Evolutionary conservation across 2,329 filamentous ascomycete genomes (phyloP).

Genomic region (Cladosporium sp.): DNA sequence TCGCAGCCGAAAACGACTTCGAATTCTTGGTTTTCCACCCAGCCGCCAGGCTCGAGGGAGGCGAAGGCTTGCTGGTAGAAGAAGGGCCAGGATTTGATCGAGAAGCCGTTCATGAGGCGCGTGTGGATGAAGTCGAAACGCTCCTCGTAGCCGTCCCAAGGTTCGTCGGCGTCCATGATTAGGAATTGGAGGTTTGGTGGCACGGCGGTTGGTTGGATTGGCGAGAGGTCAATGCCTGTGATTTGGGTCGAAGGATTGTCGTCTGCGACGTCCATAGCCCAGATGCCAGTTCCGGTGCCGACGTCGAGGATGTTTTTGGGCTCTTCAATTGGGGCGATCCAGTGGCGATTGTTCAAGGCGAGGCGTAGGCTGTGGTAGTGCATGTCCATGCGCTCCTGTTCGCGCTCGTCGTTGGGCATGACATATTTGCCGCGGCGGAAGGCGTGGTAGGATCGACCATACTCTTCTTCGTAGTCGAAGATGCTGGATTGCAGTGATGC

Average conservation of each 20-base stretch:
- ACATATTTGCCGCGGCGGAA: constrained; percentile 26
- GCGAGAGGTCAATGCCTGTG: constrained; percentile 30
- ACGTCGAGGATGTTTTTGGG: constrained; percentile 24
- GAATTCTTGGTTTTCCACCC: constrained; percentile 44
- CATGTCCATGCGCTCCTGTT: constrained; percentile 30
- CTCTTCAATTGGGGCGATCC: constrained; percentile 21
- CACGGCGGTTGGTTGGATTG: constrained; percentile 32
- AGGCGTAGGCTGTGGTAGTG: constrained; percentile 26
- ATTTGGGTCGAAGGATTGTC: constrained; percentile 26
- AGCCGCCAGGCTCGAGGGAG: constrained; percentile 37
- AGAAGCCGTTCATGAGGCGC: constrained; percentile 31
- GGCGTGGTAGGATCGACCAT: constrained; percentile 29
- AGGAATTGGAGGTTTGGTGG: constrained; percentile 31
- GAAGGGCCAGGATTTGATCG: constrained; percentile 30
- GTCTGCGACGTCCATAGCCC: constrained; percentile 38
- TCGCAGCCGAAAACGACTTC: constrained; percentile 29
- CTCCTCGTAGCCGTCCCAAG: constrained; percentile 25
- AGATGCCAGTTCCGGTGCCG: constrained; percentile 32
- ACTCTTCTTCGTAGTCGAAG: constrained; percentile 28
- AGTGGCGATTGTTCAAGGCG: constrained; percentile 22
- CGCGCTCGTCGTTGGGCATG: constrained; percentile 32
- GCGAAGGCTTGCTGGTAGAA: constrained; percentile 31
- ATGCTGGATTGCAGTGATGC: constrained; percentile 27
- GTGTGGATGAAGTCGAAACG: constrained; percentile 35
- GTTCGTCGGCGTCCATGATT: constrained; percentile 28